Conservation (phyloP, 1,284 basidiomycete genomes). For the Ustilago trichophora region DNA sequence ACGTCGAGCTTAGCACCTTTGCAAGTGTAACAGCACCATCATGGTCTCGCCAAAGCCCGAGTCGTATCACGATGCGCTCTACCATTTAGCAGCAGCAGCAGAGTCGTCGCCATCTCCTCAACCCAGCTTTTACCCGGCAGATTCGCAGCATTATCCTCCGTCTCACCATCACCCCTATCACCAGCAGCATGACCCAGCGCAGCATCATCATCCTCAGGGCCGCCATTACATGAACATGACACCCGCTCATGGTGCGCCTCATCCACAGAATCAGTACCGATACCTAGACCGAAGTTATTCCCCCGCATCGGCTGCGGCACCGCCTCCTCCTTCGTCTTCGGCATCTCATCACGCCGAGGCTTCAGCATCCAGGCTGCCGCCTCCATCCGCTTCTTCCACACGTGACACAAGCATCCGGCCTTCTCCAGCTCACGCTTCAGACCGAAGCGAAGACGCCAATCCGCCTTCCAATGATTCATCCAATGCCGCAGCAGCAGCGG, state of each 20-base stretch:
- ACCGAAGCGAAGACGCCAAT: conserved; percentile 1
- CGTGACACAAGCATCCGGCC: too few species aligned
- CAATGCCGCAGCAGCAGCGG: conserved; percentile 1
- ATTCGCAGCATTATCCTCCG: conserved; percentile 6
- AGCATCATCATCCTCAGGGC: conserved; percentile 8
- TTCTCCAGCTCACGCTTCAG: too few species aligned
- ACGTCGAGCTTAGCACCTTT: too few species aligned
- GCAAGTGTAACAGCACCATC: too few species aligned
- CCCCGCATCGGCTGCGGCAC: conserved; percentile 12
- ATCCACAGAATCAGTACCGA: conserved; percentile 23
- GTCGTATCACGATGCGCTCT: conserved; percentile 42
- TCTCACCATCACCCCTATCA: conserved; percentile 4
- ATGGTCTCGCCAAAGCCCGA: conserved; percentile 40
- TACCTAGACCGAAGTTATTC: conserved; percentile 24
- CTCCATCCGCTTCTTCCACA: too few species aligned
- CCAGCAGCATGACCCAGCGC: conserved; percentile 4
- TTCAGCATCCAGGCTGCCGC: too few species aligned
- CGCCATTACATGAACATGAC: conserved; percentile 16
- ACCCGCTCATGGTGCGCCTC: conserved; percentile 8
- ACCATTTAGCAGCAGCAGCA: conserved; percentile 39
- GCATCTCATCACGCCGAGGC: neutral
- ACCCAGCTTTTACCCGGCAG: conserved; percentile 10
- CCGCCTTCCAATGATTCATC: conserved; percentile 5
- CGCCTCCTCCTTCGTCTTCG: conserved; percentile 6
- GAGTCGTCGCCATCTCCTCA: conserved; percentile 41